A percentile compares a stretch with the other conserved stretches of the same genome.
Evolutionary conservation across 768 basidiomycete genomes (phyloP).

Genomic region (Termitomyces eurrhizus): DNA sequence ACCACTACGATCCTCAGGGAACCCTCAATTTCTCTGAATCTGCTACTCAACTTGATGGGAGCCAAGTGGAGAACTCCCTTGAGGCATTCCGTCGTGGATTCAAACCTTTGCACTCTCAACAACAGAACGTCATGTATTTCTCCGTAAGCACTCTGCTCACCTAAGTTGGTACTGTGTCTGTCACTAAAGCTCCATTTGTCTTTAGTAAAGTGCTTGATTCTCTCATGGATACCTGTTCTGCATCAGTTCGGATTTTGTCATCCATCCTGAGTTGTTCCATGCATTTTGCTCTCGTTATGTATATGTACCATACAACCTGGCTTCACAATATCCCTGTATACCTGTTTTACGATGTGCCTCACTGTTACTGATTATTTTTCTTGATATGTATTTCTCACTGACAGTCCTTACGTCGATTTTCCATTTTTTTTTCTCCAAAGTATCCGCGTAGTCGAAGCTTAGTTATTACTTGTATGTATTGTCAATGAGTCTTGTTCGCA

Average conservation of each 20-base stretch:
- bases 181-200: neutral
- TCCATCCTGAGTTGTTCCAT: neutral
- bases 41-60: conserved; percentile 42
- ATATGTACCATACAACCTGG: neutral
- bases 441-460: neutral
- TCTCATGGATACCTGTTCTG: neutral
- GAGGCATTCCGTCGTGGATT: conserved; percentile 51
- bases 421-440: neutral
- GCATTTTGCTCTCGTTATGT: neutral
- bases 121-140: conserved; percentile 54
- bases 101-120: conserved; percentile 50
- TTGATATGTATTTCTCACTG: neutral
- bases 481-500: neutral
- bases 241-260: neutral
- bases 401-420: neutral
- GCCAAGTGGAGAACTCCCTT: conserved; percentile 35
- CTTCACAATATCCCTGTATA: neutral
- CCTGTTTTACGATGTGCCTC: neutral
- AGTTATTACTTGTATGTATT: neutral
- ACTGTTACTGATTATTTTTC: neutral
- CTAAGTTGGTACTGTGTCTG: neutral
- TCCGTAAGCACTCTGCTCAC: neutral
- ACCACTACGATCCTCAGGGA: conserved; percentile 70
- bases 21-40: conserved; percentile 57
- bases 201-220: neutral